Conservation (phyloP, 805 yeast species). For the Phaffomyces thermotolerans region DNA sequence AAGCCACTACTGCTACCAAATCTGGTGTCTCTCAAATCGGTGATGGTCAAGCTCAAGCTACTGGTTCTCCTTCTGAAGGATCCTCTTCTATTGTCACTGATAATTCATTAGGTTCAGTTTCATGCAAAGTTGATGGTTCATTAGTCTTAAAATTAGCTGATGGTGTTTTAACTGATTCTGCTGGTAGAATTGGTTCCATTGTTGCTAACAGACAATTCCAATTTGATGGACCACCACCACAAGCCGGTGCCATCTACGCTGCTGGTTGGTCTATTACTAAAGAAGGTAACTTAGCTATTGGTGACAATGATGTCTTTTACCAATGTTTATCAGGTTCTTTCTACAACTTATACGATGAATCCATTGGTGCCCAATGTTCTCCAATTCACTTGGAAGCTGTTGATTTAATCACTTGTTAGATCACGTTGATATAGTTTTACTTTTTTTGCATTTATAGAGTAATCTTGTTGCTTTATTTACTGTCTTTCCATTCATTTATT, state of each 20-base stretch:
- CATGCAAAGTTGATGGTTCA: constrained; percentile 4
- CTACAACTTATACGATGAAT: constrained; percentile 69
- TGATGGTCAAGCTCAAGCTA: constrained; percentile 6
- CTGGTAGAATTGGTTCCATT: constrained; percentile 14
- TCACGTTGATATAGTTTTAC: neutral
- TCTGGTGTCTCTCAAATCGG: constrained; percentile 1
- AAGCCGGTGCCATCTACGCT: constrained; percentile 67
- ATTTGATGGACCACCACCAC: constrained; percentile 83
- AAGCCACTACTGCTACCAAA: constrained; percentile 2
- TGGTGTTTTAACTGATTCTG: constrained; percentile 10
- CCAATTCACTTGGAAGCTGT: constrained; percentile 55
- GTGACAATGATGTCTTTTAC: constrained; percentile 53
- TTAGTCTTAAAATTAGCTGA: constrained; percentile 3
- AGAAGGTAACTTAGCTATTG: constrained; percentile 57
- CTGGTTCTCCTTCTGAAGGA: neutral
- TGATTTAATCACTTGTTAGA: constrained; percentile 47
- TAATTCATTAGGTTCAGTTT: neutral
- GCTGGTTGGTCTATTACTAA: constrained; percentile 55
- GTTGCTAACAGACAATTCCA: constrained; percentile 47
- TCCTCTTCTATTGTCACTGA: neutral
- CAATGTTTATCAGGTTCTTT: constrained; percentile 71
- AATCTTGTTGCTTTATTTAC: neutral
- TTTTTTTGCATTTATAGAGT: neutral
- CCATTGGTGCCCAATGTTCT: constrained; percentile 54
- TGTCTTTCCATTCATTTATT: neutral